These are phyloP conservation scores for Setaria italica DNA, from an alignment of 202 grass and related monocot species.

Conservation along the genomic window DNA sequence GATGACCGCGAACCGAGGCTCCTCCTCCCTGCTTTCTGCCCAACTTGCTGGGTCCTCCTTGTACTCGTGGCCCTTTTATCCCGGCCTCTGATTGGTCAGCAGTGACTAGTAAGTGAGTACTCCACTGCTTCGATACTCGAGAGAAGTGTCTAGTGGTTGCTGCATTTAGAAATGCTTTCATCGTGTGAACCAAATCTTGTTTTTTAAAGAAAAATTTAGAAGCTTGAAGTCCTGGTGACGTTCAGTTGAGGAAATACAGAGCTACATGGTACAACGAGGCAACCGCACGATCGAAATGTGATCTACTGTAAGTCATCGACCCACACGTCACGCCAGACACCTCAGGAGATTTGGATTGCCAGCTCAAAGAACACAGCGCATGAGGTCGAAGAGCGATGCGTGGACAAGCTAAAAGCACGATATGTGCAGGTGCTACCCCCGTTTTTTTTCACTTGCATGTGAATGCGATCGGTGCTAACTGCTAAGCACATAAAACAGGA, in stretches of 20 bases:
- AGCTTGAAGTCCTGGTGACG: not conserved
- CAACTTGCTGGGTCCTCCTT: constrained; percentile 27
- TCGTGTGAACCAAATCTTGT: not conserved
- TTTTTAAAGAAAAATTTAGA: not conserved
- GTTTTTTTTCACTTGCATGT: no score
- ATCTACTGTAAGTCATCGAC: not conserved
- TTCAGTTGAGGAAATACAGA: not conserved
- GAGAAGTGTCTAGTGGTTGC: not conserved
- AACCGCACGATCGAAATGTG: not conserved
- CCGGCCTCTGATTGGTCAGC: not conserved
- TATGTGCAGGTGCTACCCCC: no score
- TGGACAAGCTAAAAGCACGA: no score
- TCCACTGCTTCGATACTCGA: not conserved
- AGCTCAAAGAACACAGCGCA: not conserved
- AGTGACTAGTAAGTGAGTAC: not conserved
- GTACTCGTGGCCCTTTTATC: not conserved
- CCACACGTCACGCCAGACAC: not conserved
- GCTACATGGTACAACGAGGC: not conserved
- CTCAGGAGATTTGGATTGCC: not conserved
- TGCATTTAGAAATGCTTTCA: not conserved
- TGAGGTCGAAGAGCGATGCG: not conserved
- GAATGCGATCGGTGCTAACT: no score
- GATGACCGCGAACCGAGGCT: not conserved
- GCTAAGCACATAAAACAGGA: no score
- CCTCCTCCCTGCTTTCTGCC: not conserved